phyloP scores from a whole-genome alignment of 345 rosid species.

The Xanthoceras sorbifolium region DNA sequence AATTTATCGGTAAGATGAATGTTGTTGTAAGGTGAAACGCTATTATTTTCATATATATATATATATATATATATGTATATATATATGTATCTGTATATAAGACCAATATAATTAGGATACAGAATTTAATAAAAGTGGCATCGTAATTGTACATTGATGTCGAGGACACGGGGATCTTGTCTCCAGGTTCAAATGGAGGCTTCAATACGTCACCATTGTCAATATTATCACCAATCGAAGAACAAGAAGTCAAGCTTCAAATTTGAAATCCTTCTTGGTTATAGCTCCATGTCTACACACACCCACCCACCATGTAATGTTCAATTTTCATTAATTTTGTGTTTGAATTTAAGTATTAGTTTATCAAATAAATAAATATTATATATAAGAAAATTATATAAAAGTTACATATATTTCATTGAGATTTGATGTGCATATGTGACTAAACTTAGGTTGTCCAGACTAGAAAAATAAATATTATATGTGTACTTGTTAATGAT shows the following conservation, averaged over 20 bases:
- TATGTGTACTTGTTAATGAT: background rate
- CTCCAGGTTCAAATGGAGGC: background rate
- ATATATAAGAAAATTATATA: too few relatives aligned
- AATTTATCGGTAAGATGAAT: background rate
- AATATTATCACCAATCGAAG: background rate
- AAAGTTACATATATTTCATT: too few relatives aligned
- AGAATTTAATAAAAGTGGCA: background rate
- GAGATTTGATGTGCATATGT: background rate
- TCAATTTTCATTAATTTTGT: background rate
- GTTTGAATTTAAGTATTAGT: background rate
- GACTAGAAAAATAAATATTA: background rate
- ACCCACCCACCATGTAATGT: background rate
- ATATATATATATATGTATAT: too few relatives aligned
- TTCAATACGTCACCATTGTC: slow-evolving; percentile 3
- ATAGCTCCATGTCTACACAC: background rate
- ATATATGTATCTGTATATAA: too few relatives aligned
- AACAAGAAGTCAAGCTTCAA: background rate
- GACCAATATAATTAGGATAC: too few relatives aligned
- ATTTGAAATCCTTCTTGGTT: background rate
- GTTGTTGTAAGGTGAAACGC: background rate
- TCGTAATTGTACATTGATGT: background rate
- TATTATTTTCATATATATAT: too few relatives aligned
- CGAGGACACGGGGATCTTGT: background rate
- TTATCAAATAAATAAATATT: background rate
- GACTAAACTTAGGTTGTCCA: background rate